Conservation (phyloP, 1,284 basidiomycete genomes). For the Phellopilus nigrolimitatus region DNA sequence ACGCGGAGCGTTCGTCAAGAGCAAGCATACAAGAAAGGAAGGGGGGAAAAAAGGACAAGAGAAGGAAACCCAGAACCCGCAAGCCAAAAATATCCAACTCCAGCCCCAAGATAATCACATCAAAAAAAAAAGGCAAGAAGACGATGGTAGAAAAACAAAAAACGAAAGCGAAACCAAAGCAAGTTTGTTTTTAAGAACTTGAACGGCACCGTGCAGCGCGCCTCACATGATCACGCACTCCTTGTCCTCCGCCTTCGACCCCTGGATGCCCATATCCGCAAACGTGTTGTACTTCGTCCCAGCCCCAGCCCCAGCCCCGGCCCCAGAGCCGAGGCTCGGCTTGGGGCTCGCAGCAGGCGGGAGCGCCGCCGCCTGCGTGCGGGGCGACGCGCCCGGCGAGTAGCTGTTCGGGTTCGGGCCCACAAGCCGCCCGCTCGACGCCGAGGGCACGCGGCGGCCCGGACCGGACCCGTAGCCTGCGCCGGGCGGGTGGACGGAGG, state of each 20-base stretch:
- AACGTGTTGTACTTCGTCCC: constrained; percentile 69
- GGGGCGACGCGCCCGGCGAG: neutral
- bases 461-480: neutral
- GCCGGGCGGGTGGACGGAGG: neutral
- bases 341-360: neutral
- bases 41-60: too few species aligned
- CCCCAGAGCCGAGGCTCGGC: neutral
- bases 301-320: constrained; percentile 1
- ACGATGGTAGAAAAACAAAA: neutral
- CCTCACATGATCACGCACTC: constrained; percentile 80
- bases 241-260: constrained; percentile 71
- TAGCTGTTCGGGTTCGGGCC: neutral
- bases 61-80: too few species aligned
- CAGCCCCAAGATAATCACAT: too few species aligned
- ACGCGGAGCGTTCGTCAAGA: too few species aligned
- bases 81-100: too few species aligned
- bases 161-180: neutral
- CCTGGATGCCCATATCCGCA: constrained; percentile 87
- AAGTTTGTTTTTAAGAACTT: neutral
- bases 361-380: constrained; percentile 1
- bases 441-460: neutral
- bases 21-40: too few species aligned
- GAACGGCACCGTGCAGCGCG: too few species aligned
- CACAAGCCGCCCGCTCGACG: neutral
- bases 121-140: too few species aligned